A percentile compares a stretch with the other conserved stretches of the same genome.
Evolutionary conservation across 176 grass and related monocot genomes (phyloP).

Genomic region (Elaeis guineensis): DNA sequence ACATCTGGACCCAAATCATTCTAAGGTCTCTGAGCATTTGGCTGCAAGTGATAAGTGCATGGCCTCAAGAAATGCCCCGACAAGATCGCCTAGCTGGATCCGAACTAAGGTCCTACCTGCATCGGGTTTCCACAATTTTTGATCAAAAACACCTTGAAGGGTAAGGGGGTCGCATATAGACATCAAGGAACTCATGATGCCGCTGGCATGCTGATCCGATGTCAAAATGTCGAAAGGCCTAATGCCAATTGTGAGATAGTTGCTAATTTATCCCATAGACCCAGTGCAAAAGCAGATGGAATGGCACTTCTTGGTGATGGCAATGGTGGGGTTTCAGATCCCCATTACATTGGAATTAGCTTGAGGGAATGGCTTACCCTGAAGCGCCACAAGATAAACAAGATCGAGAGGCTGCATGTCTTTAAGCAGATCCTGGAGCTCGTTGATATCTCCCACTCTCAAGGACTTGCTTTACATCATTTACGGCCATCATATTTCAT

Average conservation of each 20-base stretch:
- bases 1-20: constrained; percentile 10
- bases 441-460: constrained; percentile 56
- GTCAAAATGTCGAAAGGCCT: constrained; percentile 31
- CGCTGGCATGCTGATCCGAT: constrained; percentile 23
- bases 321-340: constrained; percentile 3
- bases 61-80: constrained; percentile 27
- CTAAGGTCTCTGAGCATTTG: constrained; percentile 14
- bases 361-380: constrained; percentile 71
- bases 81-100: constrained; percentile 41
- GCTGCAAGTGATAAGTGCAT: constrained; percentile 26
- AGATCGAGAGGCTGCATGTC: constrained; percentile 65
- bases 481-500: constrained; percentile 74
- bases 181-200: constrained; percentile 13
- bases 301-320: constrained; percentile 20
- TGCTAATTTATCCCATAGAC: constrained; percentile 21
- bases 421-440: constrained; percentile 79
- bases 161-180: constrained; percentile 43
- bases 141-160: constrained; percentile 50
- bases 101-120: constrained; percentile 30
- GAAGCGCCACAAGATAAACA: constrained; percentile 40
- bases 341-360: constrained; percentile 32
- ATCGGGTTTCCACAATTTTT: constrained; percentile 31
- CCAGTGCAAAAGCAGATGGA: constrained; percentile 26
- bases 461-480: constrained; percentile 55
- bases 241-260: constrained; percentile 41